Conservation (phyloP, 2,329 filamentous ascomycete species). For the Sporothrix pseudoabietina region DNA sequence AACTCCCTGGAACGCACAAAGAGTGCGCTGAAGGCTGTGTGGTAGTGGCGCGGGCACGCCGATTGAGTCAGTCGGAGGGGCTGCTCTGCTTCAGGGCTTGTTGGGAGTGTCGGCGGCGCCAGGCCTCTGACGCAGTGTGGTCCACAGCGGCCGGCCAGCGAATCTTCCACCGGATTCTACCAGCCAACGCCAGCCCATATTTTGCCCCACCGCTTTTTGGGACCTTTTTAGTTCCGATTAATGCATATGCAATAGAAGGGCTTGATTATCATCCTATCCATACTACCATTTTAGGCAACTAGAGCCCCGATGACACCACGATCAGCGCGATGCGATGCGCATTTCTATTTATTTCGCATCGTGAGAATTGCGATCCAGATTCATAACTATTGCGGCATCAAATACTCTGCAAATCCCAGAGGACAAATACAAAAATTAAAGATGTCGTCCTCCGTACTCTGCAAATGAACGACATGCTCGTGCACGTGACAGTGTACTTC, state of each 20-base stretch:
- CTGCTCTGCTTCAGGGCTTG: neutral
- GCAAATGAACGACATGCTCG: neutral
- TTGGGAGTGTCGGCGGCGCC: neutral
- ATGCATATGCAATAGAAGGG: neutral
- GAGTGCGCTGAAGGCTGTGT: neutral
- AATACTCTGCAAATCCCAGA: neutral
- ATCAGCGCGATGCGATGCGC: neutral
- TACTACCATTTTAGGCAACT: constrained; percentile 1
- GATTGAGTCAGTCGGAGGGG: constrained; percentile 24
- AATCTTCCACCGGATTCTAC: constrained; percentile 24
- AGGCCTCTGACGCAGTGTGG: neutral
- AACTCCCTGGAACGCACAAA: neutral
- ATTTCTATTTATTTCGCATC: neutral
- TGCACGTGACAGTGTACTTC: neutral
- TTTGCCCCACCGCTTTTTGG: neutral
- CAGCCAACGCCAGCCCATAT: neutral
- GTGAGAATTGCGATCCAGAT: neutral
- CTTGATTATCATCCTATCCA: neutral
- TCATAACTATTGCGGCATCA: neutral
- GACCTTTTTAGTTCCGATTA: neutral
- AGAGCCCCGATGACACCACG: neutral
- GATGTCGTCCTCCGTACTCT: neutral
- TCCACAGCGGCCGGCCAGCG: constrained; percentile 8
- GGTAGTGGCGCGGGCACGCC: constrained; percentile 18
- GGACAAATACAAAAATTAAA: neutral